Conservation (phyloP, 148 eudicot genomes). For the Cornus kousa region DNA sequence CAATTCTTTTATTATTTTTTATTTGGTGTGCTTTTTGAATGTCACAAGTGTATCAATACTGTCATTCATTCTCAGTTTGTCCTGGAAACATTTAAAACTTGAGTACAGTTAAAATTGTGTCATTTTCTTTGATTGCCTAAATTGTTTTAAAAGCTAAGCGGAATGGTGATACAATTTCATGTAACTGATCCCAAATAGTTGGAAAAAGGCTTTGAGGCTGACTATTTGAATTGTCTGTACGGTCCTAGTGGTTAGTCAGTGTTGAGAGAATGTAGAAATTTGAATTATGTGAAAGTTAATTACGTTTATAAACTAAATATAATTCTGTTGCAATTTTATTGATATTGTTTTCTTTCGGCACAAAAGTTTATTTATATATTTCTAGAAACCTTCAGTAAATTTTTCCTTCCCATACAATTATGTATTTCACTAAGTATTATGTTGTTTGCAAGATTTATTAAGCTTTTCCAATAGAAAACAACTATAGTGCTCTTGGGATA, state of each 20-base stretch:
- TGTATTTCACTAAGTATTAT: not conserved
- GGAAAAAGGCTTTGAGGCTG: not conserved
- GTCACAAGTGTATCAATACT: no score
- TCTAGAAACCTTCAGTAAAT: not conserved
- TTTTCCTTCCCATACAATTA: not conserved
- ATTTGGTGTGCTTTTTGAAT: no score
- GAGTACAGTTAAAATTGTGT: no score
- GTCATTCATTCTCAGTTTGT: not conserved
- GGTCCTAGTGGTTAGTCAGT: no score
- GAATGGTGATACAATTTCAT: no score
- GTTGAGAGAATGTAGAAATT: no score
- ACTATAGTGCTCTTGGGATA: not conserved
- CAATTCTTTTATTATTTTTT: no score
- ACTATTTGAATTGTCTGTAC: no score
- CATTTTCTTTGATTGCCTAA: no score
- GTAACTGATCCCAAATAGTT: no score
- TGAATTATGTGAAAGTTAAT: no score
- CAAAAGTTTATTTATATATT: not conserved
- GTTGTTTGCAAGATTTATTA: not conserved
- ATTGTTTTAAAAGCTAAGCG: no score
- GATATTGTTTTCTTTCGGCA: not conserved
- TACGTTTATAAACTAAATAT: not conserved
- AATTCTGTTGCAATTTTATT: not conserved
- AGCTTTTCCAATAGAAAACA: not conserved
- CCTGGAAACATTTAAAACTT: not conserved